These are phyloP conservation scores for Solioccasus polychromus DNA, from an alignment of 768 basidiomycete species.

Conservation along the genomic window DNA sequence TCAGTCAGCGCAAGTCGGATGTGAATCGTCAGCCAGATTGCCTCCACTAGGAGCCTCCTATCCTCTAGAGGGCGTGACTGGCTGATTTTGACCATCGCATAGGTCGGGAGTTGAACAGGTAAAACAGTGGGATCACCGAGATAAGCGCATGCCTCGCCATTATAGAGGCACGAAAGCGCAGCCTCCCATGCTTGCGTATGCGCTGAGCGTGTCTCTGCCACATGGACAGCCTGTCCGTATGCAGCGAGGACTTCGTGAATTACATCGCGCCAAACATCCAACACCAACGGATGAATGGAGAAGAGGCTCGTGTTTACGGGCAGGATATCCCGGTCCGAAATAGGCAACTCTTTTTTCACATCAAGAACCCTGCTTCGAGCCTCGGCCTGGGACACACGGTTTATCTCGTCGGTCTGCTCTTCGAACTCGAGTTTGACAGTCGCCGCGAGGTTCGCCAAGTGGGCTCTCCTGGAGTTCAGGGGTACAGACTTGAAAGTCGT, in stretches of 20 bases:
- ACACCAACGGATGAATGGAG: slow-evolving; percentile 32
- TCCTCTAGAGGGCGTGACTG: slow-evolving; percentile 58
- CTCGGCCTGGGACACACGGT: slow-evolving; percentile 5
- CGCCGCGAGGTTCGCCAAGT: slow-evolving; percentile 1
- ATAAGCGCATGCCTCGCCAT: slow-evolving; percentile 38
- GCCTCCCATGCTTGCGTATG: slow-evolving; percentile 62
- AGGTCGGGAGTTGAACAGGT: slow-evolving; percentile 41
- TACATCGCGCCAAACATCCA: slow-evolving; percentile 38
- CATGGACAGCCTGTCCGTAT: slow-evolving; percentile 39
- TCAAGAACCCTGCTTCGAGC: slow-evolving; percentile 15
- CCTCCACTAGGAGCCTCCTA: slow-evolving; percentile 58
- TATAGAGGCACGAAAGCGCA: slow-evolving; percentile 50
- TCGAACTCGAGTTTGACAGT: slow-evolving; percentile 17
- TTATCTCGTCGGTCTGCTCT: slow-evolving; percentile 1
- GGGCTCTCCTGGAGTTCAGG: slow-evolving; percentile 19
- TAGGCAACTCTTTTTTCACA: slow-evolving; percentile 18
- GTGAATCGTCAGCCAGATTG: slow-evolving; percentile 52
- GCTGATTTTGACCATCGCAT: slow-evolving; percentile 55
- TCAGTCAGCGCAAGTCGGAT: slow-evolving; percentile 51
- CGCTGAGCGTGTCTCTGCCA: slow-evolving; percentile 49
- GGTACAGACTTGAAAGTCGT: slow-evolving; percentile 29
- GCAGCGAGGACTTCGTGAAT: slow-evolving; percentile 35
- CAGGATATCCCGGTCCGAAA: slow-evolving; percentile 28
- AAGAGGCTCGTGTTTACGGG: slow-evolving; percentile 24
- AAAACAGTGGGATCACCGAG: slow-evolving; percentile 33